phyloP scores from a whole-genome alignment of 306 rosid species.

The Vigna unguiculata region DNA sequence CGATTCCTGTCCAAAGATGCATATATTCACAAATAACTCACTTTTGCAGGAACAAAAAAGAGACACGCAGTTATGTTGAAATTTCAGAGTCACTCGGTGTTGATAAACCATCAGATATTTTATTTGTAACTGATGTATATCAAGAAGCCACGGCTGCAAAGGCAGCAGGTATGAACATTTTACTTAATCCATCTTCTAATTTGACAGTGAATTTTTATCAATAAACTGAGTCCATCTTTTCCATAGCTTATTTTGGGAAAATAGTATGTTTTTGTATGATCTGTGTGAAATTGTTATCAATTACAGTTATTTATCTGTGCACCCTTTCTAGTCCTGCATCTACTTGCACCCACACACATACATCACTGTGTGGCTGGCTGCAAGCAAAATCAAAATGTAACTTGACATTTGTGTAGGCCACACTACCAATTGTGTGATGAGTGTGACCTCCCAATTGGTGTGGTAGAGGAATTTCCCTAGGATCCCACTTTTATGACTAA shows the following conservation, averaged over 20 bases:
- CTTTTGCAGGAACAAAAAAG: conserved; percentile 81
- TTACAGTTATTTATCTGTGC: not conserved
- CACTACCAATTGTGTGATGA: conserved; percentile 3
- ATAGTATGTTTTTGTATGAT: not conserved
- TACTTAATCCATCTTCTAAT: conserved; percentile 14
- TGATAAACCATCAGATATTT: conserved; percentile 81
- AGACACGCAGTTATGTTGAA: conserved; percentile 73
- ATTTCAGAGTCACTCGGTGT: conserved; percentile 82
- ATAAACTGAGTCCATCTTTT: not conserved
- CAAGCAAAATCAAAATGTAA: not conserved
- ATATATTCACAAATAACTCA: conserved; percentile 28
- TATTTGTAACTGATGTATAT: conserved; percentile 82
- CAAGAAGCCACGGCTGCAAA: conserved; percentile 96
- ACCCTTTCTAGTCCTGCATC: conserved; percentile 8
- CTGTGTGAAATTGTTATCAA: conserved; percentile 5
- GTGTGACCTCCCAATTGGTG: conserved; percentile 27
- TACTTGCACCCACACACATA: not conserved
- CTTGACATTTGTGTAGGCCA: not conserved
- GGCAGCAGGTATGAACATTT: conserved; percentile 75
- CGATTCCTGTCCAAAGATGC: conserved; percentile 20
- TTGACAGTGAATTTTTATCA: conserved; percentile 3
- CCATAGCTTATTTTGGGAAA: not conserved
- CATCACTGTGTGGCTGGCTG: not conserved
- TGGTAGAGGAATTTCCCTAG: conserved; percentile 26
- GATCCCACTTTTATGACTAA: conserved; percentile 15